Conservation (phyloP, 169 alveolate species). For the Perkinsus chesapeaki region DNA sequence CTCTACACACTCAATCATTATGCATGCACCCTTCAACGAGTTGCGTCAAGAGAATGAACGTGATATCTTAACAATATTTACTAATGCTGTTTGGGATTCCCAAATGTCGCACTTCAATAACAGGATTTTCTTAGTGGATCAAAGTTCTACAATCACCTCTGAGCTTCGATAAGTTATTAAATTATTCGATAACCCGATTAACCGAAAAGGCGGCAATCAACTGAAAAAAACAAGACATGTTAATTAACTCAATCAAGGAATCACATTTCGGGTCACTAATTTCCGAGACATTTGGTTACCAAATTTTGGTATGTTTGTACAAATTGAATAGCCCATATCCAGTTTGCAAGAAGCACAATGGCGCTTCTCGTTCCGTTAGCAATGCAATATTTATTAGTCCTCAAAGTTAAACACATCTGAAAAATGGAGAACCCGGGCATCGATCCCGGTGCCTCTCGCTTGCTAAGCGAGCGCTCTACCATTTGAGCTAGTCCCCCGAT, state of each 20-base stretch:
- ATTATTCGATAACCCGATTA: neutral
- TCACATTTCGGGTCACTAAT: neutral
- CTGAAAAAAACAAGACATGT: neutral
- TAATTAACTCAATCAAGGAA: neutral
- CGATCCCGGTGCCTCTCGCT: constrained; percentile 99
- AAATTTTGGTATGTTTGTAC: neutral
- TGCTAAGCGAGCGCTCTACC: constrained; percentile 99
- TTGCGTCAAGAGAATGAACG: too few species aligned
- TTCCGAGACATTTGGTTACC: neutral
- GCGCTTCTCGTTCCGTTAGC: too few species aligned
- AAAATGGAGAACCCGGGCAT: constrained; percentile 73
- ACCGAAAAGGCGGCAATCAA: neutral
- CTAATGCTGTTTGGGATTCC: too few species aligned
- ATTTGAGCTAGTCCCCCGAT: constrained; percentile 93
- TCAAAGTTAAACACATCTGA: neutral
- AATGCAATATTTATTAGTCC: too few species aligned
- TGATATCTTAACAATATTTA: neutral
- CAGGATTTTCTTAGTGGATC: neutral
- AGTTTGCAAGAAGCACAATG: neutral
- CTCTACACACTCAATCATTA: too few species aligned
- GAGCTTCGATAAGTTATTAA: neutral
- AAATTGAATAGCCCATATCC: neutral
- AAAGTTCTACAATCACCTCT: neutral
- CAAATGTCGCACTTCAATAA: neutral
- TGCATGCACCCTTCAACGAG: too few species aligned